Percentiles rank a stretch among this genome's conserved stretches.
Conservation (phyloP, 192 early-diverging fungal genomes). For the Backusella tuberculispora region DNA sequence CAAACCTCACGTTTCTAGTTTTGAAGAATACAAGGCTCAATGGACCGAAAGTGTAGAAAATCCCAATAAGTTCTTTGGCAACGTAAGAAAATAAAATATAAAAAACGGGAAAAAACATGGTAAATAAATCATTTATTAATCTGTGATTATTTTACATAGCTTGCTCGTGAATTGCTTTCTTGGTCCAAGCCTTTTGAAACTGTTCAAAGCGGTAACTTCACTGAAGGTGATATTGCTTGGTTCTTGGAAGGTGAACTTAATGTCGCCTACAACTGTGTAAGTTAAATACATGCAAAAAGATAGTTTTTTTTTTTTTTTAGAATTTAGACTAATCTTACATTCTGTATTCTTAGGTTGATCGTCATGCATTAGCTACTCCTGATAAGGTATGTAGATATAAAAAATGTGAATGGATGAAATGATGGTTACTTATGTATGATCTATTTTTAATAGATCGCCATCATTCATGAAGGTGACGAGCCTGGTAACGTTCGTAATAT, state of each 20-base stretch:
- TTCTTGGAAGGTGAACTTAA: constrained; percentile 92
- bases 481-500: constrained; percentile 77
- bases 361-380: constrained; percentile 81
- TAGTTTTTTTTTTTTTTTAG: background rate
- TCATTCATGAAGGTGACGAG: constrained; percentile 82
- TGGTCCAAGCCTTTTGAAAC: constrained; percentile 84
- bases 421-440: background rate
- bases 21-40: constrained; percentile 80
- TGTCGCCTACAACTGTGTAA: constrained; percentile 90
- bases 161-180: constrained; percentile 75
- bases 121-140: background rate
- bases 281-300: background rate
- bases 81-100: constrained; percentile 49
- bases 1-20: constrained; percentile 71
- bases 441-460: constrained; percentile 13
- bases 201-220: constrained; percentile 72
- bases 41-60: constrained; percentile 81
- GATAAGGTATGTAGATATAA: constrained; percentile 50
- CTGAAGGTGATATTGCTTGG: constrained; percentile 90
- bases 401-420: background rate
- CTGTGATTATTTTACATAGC: constrained; percentile 35
- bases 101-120: background rate
- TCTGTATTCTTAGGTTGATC: constrained; percentile 60
- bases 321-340: background rate
- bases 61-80: constrained; percentile 84